phyloP scores from a whole-genome alignment of 2,329 filamentous ascomycete species.

The Bimuria novae-zelandiae region DNA sequence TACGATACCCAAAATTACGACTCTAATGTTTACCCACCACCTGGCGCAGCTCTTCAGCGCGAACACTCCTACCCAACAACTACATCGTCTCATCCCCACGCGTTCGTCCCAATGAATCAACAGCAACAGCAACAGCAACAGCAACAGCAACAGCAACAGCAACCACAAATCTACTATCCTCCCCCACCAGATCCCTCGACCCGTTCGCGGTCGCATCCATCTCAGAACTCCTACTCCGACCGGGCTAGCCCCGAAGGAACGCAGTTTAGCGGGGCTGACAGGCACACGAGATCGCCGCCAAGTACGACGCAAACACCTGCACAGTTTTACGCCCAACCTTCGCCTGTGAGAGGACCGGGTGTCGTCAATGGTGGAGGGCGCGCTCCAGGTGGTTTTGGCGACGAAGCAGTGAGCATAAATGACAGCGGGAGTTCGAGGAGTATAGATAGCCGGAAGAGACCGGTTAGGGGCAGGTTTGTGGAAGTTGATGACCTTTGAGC shows the following conservation, averaged over 20 bases:
- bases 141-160: constrained; percentile 26
- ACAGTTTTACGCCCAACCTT: constrained; percentile 41
- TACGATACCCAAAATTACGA: constrained; percentile 30
- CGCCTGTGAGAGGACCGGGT: constrained; percentile 17
- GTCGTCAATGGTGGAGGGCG: constrained; percentile 6
- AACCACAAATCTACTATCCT: constrained; percentile 36
- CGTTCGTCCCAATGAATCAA: constrained; percentile 1
- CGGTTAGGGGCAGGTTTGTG: constrained; percentile 24
- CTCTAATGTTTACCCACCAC: constrained; percentile 23
- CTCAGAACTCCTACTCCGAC: constrained; percentile 17
- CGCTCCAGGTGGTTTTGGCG: background rate
- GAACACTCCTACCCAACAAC: constrained; percentile 32
- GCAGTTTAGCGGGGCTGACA: constrained; percentile 23
- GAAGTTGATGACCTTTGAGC: constrained; percentile 20
- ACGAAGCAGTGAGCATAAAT: background rate
- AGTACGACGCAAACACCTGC: constrained; percentile 38
- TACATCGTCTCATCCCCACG: constrained; percentile 16
- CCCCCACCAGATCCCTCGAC: constrained; percentile 27
- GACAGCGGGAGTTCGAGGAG: constrained; percentile 13
- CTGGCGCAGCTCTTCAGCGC: constrained; percentile 22
- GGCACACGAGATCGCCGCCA: constrained; percentile 10
- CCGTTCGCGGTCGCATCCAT: constrained; percentile 15
- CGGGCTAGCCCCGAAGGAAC: constrained; percentile 19
- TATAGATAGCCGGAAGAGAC: constrained; percentile 21
- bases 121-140: background rate